phyloP scores from a whole-genome alignment of 2,329 filamentous ascomycete species.

The Penicillium sp. region DNA sequence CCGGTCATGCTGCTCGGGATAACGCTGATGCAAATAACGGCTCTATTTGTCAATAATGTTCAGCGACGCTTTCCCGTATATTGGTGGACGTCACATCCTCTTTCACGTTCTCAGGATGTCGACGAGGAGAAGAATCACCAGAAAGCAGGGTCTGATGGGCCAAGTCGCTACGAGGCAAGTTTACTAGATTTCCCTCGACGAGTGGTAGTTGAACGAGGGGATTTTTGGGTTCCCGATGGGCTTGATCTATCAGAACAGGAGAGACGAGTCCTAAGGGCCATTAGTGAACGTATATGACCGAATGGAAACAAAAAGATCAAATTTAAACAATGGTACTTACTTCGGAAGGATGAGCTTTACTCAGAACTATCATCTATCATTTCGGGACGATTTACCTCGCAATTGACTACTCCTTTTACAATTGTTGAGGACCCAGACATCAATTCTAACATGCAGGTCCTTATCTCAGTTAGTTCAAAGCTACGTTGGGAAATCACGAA shows the following conservation, averaged over 20 bases:
- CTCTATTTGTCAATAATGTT: conserved; percentile 67
- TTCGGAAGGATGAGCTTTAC: no score
- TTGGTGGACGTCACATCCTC: conserved; percentile 55
- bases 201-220: conserved; percentile 30
- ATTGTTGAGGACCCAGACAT: no score
- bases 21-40: conserved; percentile 60
- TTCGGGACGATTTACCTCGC: no score
- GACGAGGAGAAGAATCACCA: conserved; percentile 26
- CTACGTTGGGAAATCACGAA: no score
- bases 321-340: no score
- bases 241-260: conserved; percentile 35
- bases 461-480: no score
- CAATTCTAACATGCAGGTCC: no score
- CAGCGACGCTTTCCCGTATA: conserved; percentile 65
- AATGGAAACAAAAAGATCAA: not conserved
- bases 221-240: conserved; percentile 34
- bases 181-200: conserved; percentile 23
- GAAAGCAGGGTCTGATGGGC: conserved; percentile 16
- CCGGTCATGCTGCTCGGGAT: conserved; percentile 62
- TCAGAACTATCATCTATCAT: no score
- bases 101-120: conserved; percentile 12
- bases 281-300: conserved; percentile 33
- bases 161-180: conserved; percentile 24
- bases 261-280: conserved; percentile 28
- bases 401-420: no score